Base-by-base conservation (phyloP, 1,284 basidiomycete genomes). In the Ganoderma boninense region DNA sequence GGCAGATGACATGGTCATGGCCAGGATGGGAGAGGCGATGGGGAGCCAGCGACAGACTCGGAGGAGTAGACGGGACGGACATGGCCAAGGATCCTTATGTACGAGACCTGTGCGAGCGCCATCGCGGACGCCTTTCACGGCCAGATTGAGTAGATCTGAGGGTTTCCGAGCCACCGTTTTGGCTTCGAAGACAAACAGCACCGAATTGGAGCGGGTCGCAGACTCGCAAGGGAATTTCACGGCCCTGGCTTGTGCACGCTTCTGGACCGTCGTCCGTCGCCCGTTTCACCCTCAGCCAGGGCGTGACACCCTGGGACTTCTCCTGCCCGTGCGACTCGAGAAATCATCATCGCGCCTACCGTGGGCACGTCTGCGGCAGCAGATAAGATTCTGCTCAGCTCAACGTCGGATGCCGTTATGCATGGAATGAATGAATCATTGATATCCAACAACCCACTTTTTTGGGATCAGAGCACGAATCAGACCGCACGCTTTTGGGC, bases 1-100 rank as follows among this genome's bases (percentile, higher is more conserved):
- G 74, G 80, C 78, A 72, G 82, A 74, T 73, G 78, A 76, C 83
- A 85, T 85, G 64, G 73, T 73, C 71, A 74, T 73, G 72, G 69
- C 65, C 62, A 11, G 62, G 67, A 38, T 68, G 72, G 69, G 71
- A 56, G 61, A 67, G 71, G 72, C 69, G 72, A 67, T 71, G 72
- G 68, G 73, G 72, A 72, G 62, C 69, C 66, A 8, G 46, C n/a
- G 46, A 49, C 46, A 20, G 49, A 52, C 23, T 52, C 49, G 68
- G 64, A 68, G 72, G 68, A 61, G 52, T 72, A 18, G 68, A 73
- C 73, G 71, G 75, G 76, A 71, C 62, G 74, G 73, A 72, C 72
- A 71, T 49, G 46, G 46, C 46, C 46, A 49, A 49, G 46, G 46
- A 49, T 72, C 75, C 73, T 80, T 79, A 79, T 77, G 77, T 72